phyloP scores from a whole-genome alignment of 2,329 filamentous ascomycete species.

The Fusarium sambucinum region DNA sequence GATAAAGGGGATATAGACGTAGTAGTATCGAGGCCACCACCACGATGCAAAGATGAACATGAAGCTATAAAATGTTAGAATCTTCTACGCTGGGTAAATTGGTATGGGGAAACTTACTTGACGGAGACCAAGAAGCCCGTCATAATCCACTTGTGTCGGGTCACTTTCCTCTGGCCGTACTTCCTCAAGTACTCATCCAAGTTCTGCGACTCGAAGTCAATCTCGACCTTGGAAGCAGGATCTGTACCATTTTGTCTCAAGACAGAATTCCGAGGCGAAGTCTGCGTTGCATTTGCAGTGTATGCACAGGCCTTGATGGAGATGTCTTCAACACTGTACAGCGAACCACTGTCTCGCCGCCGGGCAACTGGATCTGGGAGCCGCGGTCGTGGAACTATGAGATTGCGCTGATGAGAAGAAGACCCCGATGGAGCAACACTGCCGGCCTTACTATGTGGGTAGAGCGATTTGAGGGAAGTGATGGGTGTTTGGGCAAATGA shows the following conservation, averaged over 20 bases:
- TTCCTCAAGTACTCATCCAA: conserved; percentile 27
- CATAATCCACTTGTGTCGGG: conserved; percentile 33
- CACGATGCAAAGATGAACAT: conserved; percentile 46
- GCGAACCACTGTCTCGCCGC: conserved; percentile 14
- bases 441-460: conserved; percentile 1
- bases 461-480: conserved; percentile 6
- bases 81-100: fast-evolving
- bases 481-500: conserved; percentile 33
- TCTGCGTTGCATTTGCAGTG: conserved; percentile 21
- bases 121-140: conserved; percentile 26
- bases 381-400: conserved; percentile 3
- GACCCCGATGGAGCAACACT: not conserved
- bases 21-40: conserved; percentile 46
- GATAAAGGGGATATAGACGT: conserved; percentile 44
- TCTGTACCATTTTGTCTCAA: not conserved
- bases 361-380: conserved; percentile 16
- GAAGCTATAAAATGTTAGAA: conserved; percentile 21
- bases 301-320: not conserved
- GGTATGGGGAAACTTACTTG: conserved; percentile 13
- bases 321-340: conserved; percentile 8
- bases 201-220: conserved; percentile 32
- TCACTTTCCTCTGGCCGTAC: conserved; percentile 26
- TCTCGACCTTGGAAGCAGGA: conserved; percentile 4
- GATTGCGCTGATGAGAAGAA: not conserved
- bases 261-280: conserved; percentile 15